Evolutionary conservation across 192 early-diverging fungal genomes (phyloP).

Genomic region (Coemansia sp.): DNA sequence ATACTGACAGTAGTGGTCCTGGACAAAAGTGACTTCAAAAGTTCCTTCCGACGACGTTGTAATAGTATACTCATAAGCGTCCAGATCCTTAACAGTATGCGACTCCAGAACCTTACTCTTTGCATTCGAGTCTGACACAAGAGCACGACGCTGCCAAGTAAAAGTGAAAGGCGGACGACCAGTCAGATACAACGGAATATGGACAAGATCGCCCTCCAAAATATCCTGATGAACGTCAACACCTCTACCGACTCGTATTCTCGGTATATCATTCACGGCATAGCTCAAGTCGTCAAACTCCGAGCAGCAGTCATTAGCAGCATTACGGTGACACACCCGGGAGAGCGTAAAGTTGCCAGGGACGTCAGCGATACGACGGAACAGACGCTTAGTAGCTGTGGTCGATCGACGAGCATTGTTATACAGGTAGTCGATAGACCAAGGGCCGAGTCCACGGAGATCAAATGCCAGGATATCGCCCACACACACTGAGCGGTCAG

Average conservation of each 20-base stretch:
- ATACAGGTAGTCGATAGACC: constrained; percentile 62
- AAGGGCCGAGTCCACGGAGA: constrained; percentile 69
- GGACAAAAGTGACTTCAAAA: constrained; percentile 66
- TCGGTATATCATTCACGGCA: constrained; percentile 62
- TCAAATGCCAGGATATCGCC: constrained; percentile 71
- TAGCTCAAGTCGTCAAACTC: constrained; percentile 49
- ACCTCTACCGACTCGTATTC: constrained; percentile 68
- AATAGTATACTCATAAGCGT: constrained; percentile 53
- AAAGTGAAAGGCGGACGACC: constrained; percentile 73
- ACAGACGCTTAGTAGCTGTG: constrained; percentile 57
- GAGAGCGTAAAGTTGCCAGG: constrained; percentile 63
- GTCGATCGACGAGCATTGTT: constrained; percentile 30
- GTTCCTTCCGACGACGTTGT: constrained; percentile 64
- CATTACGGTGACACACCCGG: constrained; percentile 63
- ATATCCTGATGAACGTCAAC: constrained; percentile 70
- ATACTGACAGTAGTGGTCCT: constrained; percentile 67
- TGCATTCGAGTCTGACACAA: neutral
- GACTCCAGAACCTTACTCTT: constrained; percentile 49
- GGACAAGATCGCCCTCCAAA: constrained; percentile 60
- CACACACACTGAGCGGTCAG: constrained; percentile 59
- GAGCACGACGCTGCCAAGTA: constrained; percentile 61
- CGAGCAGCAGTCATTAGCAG: constrained; percentile 62
- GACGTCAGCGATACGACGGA: constrained; percentile 63
- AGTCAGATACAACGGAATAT: constrained; percentile 63
- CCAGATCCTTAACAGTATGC: constrained; percentile 62